phyloP scores from a whole-genome alignment of 2,329 filamentous ascomycete species.

The Alternaria postmessia region DNA sequence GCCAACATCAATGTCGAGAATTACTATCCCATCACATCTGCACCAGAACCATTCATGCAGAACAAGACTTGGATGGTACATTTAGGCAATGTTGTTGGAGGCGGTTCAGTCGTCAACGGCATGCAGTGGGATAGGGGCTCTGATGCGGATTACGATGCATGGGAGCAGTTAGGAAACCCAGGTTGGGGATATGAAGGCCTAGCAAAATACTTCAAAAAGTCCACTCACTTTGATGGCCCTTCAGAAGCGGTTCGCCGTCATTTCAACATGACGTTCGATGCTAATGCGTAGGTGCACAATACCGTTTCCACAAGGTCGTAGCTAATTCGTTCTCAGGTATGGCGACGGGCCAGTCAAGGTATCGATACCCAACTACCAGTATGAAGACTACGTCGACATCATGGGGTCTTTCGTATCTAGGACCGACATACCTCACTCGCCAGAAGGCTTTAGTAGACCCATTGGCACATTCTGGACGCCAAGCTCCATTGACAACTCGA shows the following conservation, averaged over 20 bases:
- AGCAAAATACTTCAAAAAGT: conserved; percentile 46
- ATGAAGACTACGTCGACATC: conserved; percentile 16
- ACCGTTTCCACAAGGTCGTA: accelerated
- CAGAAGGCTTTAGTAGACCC: conserved; percentile 13
- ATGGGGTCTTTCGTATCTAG: conserved; percentile 12
- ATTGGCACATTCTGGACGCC: conserved; percentile 38
- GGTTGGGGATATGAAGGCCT: conserved; percentile 65
- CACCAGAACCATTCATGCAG: conserved; percentile 28
- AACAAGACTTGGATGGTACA: conserved; percentile 30
- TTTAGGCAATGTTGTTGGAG: conserved; percentile 41
- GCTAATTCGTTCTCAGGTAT: conserved; percentile 9
- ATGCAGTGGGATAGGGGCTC: conserved; percentile 45
- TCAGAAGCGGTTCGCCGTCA: conserved; percentile 6
- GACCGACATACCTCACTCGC: conserved; percentile 13
- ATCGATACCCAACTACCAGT: conserved; percentile 25
- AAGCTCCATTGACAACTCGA: conserved; percentile 20
- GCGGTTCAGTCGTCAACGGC: conserved; percentile 45
- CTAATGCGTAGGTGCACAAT: not conserved
- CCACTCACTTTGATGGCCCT: conserved; percentile 17
- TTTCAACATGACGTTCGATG: conserved; percentile 24
- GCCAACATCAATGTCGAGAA: conserved; percentile 21
- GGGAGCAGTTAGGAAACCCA: conserved; percentile 63
- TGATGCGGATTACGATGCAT: conserved; percentile 56
- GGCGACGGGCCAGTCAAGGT: conserved; percentile 24
- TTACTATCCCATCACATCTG: conserved; percentile 22